These are phyloP conservation scores for Bipolaris cookei DNA, from an alignment of 2,329 filamentous ascomycete genomes.

Conservation along the genomic window DNA sequence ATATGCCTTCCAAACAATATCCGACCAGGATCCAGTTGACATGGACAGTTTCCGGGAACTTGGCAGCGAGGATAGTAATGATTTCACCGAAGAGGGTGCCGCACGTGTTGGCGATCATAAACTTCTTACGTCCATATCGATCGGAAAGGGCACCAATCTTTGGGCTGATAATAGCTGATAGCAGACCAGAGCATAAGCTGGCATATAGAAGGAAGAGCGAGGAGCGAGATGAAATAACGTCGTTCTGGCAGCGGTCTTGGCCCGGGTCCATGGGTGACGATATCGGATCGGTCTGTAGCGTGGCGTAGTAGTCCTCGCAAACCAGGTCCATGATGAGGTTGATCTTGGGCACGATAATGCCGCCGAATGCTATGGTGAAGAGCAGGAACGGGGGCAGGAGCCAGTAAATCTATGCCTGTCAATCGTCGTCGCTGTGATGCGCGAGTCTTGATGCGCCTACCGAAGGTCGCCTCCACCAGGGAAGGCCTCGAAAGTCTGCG, in stretches of 20 bases:
- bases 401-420: constrained; percentile 71
- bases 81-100: constrained; percentile 78
- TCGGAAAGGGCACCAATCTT: constrained; percentile 86
- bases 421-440: constrained; percentile 6
- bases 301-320: constrained; percentile 80
- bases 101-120: constrained; percentile 74
- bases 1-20: constrained; percentile 78
- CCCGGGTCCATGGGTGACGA: constrained; percentile 48
- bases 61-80: constrained; percentile 78
- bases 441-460: constrained; percentile 45
- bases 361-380: constrained; percentile 85
- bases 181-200: constrained; percentile 73
- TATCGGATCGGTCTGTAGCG: constrained; percentile 53
- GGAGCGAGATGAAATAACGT: constrained; percentile 77
- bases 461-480: constrained; percentile 59
- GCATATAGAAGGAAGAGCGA: constrained; percentile 80
- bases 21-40: constrained; percentile 82
- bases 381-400: constrained; percentile 79
- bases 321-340: constrained; percentile 85
- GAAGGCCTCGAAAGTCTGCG: constrained; percentile 50
- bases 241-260: constrained; percentile 72
- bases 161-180: constrained; percentile 82
- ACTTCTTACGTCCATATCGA: constrained; percentile 76
- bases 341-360: constrained; percentile 82
- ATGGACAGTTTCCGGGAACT: constrained; percentile 72